phyloP scores from a whole-genome alignment of 148 eudicot genomes.

The Camellia lanceoleosa region DNA sequence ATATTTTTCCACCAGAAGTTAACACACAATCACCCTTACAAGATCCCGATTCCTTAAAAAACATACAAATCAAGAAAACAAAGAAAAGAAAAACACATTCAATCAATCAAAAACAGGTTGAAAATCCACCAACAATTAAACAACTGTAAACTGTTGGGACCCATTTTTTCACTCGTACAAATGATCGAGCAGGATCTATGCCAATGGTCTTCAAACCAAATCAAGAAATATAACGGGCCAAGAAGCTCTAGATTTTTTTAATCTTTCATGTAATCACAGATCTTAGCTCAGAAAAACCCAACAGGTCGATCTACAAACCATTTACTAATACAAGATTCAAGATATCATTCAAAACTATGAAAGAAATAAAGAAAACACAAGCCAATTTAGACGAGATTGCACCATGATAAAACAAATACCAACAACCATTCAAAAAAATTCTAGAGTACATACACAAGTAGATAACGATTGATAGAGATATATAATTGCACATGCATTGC shows the following conservation, averaged over 20 bases:
- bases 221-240: no score
- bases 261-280: not conserved
- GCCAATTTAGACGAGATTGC: not conserved
- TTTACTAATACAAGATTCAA: not conserved
- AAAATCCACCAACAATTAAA: not conserved
- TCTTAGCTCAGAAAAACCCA: not conserved
- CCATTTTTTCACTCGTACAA: not conserved
- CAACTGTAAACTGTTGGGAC: not conserved
- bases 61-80: not conserved
- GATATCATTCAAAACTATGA: no score
- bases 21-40: not conserved
- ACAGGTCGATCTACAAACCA: not conserved
- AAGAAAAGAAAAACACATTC: not conserved
- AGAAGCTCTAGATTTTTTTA: not conserved
- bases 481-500: conserved; percentile 1
- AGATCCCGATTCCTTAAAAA: not conserved
- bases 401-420: not conserved
- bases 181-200: not conserved
- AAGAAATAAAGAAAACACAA: not conserved
- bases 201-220: not conserved
- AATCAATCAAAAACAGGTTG: not conserved
- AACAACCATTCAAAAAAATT: not conserved
- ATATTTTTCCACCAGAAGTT: conserved; percentile 7
- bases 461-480: not conserved
- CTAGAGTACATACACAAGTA: not conserved